Evolutionary conservation across 352 stramenopile species (phyloP), one percentile per base, ranked within the genome.

Genomic region (Globisporangium canariense): DNA sequence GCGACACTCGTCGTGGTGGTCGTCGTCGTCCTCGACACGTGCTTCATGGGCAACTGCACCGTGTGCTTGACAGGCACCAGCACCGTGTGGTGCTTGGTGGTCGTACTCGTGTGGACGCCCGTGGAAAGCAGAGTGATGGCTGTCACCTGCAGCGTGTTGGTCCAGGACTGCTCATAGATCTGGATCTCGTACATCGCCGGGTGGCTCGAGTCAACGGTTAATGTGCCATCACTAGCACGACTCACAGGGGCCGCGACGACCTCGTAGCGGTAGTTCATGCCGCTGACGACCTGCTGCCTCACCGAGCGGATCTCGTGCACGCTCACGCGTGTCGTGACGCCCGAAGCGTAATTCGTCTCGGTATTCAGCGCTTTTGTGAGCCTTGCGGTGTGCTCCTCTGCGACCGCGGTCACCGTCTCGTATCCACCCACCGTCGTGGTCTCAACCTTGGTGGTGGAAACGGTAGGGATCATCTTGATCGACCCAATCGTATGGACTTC

Each of bases 221-320:
- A 62, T 50, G 71, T 68, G 32, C 79, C 79, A 38, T 76, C 77
- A 58, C 67, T 74, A 53, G 53, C 65, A 22, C 55, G 68, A 36
- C 45, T 60, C 36, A 81, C 78, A 16, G 52, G 25, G 64, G 83
- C 91, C 22, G 81, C 86, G 22, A 68, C 56, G 38, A 91, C 76
- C 58, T 78, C 64, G 65, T 91, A 91, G 65, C 75, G 71, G 71
- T 91, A 94, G 70, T 91, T 94, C 57, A 71, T 91, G 46, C 86
- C 86, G 1, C 81, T 70, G 43, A 93, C 86, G 49, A 89, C 80
- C 56, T 94, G 65, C 54, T 60, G 32, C 36, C 34, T 49, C 36
- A 80, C 53, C 41, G 65, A 74, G 59, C 71, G 57, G 61, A 83
- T 52, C 54, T 82, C 66, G 47, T 59, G 61, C 41, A 78, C 74